phyloP scores from a whole-genome alignment of 331 rosid genomes.

The Stylosanthes scabra region DNA sequence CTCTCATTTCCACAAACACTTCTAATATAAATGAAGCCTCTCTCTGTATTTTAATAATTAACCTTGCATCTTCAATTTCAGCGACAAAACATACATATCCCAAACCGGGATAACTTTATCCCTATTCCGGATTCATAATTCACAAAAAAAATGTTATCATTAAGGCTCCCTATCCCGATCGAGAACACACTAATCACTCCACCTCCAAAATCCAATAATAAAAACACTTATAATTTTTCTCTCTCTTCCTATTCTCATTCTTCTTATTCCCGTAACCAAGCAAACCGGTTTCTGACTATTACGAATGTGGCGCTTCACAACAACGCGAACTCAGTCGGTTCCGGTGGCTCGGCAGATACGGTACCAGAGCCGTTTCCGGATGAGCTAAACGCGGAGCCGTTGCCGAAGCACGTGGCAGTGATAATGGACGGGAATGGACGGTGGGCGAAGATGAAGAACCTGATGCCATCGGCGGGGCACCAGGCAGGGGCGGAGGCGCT shows the following conservation, averaged over 20 bases:
- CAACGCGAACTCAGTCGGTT: not conserved
- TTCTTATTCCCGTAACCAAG: slow-evolving; percentile 20
- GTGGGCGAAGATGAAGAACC: slow-evolving; percentile 68
- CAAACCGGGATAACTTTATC: not conserved
- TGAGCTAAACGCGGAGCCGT: slow-evolving; percentile 55
- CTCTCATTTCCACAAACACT: not conserved
- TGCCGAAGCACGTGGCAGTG: slow-evolving; percentile 95
- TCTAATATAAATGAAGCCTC: not conserved
- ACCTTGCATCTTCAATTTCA: no score
- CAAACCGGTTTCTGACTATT: slow-evolving; percentile 5
- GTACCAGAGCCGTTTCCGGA: slow-evolving; percentile 42
- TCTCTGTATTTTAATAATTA: not conserved
- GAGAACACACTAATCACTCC: slow-evolving; percentile 12
- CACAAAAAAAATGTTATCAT: slow-evolving; percentile 23
- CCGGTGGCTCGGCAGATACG: not conserved
- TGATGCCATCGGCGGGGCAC: slow-evolving; percentile 61
- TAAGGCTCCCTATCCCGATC: slow-evolving; percentile 22
- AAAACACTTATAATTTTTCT: not conserved
- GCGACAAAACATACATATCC: not conserved
- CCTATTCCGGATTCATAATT: slow-evolving; percentile 17
- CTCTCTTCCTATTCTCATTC: not conserved
- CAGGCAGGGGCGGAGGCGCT: slow-evolving; percentile 62
- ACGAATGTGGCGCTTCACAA: not conserved
- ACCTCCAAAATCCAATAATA: not conserved
- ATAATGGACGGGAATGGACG: slow-evolving; percentile 90